Percentiles rank a stretch among this genome's conserved stretches.
Conservation (phyloP, 202 grass and related monocot genomes). For the Miscanthus sacchariflorus region DNA sequence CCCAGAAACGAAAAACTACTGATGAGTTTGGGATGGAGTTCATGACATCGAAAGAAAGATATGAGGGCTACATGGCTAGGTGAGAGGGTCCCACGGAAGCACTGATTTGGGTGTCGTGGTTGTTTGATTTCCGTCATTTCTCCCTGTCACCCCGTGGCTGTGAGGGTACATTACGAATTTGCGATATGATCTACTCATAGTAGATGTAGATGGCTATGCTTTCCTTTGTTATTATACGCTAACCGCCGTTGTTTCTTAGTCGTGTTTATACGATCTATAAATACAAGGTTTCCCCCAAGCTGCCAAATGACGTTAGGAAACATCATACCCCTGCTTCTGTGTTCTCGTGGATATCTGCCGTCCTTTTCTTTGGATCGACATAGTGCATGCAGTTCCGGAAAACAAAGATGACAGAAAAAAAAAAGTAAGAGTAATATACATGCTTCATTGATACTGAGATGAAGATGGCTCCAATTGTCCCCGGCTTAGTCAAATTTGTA, state of each 20-base stretch:
- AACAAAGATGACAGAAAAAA: neutral
- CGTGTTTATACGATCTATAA: neutral
- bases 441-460: neutral
- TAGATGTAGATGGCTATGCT: neutral
- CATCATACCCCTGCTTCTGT: neutral
- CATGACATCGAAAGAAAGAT: slow-evolving; percentile 9
- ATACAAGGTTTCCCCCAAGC: neutral
- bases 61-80: neutral
- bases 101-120: neutral
- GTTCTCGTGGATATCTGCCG: neutral
- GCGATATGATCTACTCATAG: neutral
- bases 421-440: neutral
- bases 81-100: neutral
- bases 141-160: neutral
- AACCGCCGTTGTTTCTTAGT: neutral
- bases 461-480: neutral
- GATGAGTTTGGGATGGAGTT: neutral
- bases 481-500: neutral
- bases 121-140: neutral
- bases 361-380: neutral
- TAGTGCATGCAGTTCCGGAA: neutral
- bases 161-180: neutral
- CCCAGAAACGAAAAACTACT: neutral
- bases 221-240: neutral
- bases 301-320: neutral